Base-by-base conservation (phyloP, 139 green algal genomes). In the Tetraselmis striata region DNA sequence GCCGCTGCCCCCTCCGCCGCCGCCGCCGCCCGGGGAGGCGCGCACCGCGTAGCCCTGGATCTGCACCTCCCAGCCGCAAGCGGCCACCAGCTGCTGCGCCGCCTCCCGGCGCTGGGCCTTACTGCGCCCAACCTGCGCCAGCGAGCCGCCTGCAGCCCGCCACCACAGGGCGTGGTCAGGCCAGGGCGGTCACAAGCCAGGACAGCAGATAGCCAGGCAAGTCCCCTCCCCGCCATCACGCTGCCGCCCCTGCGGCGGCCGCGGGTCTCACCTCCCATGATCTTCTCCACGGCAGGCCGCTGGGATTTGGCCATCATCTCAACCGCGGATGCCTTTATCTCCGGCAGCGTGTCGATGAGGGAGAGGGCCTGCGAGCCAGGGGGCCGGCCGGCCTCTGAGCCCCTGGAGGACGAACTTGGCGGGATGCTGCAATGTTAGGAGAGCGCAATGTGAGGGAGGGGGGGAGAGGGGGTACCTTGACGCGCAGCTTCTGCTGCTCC, bases 41-140 rank as follows among this genome's bases (percentile, higher is more conserved):
- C 11, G 5, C 11, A 67, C 45, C 18, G 45, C 5, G 45, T 25
- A 67, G 18, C 45, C 45, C 45, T 67, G 45, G 45, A 67, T 74
- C 77, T 82, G 78, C 2, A 87, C 32, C 31, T 85, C 80, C 89
- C 88, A 92, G 28, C 89, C 89, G 26, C 78, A 86, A 80, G 76
- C 30, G 24, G 26, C 76, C 28, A 31, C 23, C 75, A 84, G 80
- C 59, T 84, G 23, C 18, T 45, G 24, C 27, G 30, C 31, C 31
- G 59, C 59, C 23, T 77, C 22, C 31, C 31, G 31, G 11, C 45
- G 45, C 45, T 5, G 11, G 5, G 45, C 45, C 18, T 67, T 67
- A 67, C 45, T 67, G 11, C 45, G 5, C 45, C 45, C 45, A 5
- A 18, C 45, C 45, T 67, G 45, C 5, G 18, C 45, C 18, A 67